Evolutionary conservation across 441 rosid species (phyloP).

Genomic region (Erodium texanum): DNA sequence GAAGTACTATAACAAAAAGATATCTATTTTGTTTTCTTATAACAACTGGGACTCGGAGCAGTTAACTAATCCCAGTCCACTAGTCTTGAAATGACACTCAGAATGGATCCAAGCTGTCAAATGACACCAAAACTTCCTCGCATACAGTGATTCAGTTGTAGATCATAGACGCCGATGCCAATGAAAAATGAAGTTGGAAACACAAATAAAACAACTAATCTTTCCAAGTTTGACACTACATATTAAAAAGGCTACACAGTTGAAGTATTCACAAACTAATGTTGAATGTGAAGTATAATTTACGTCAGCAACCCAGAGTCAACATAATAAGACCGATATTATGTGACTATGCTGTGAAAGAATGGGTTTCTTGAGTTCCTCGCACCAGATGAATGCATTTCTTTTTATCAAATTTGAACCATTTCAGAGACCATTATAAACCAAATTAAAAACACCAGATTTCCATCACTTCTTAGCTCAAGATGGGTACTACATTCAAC

Average conservation of each 20-base stretch:
- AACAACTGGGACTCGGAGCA: neutral
- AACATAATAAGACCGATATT: neutral
- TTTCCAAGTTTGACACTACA: neutral
- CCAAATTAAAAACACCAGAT: neutral
- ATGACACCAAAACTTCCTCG: neutral
- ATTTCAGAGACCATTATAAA: neutral
- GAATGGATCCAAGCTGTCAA: neutral
- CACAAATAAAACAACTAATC: neutral
- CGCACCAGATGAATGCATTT: neutral
- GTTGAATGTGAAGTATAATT: neutral
- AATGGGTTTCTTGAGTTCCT: neutral
- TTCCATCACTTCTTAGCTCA: neutral
- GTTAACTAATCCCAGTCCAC: neutral
- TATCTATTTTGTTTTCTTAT: neutral
- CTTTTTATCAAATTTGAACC: neutral
- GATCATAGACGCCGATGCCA: neutral
- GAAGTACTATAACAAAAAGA: neutral
- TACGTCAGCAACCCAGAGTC: neutral
- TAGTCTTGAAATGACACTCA: neutral
- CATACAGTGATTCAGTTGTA: neutral
- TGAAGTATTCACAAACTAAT: neutral
- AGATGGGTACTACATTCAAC: neutral
- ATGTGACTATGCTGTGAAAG: neutral
- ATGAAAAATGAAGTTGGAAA: neutral
- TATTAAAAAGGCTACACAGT: neutral